A percentile compares a stretch with the other conserved stretches of the same genome.
Evolutionary conservation across 768 basidiomycete genomes (phyloP).

Genomic region (Xerocomus brunneocitrinus): DNA sequence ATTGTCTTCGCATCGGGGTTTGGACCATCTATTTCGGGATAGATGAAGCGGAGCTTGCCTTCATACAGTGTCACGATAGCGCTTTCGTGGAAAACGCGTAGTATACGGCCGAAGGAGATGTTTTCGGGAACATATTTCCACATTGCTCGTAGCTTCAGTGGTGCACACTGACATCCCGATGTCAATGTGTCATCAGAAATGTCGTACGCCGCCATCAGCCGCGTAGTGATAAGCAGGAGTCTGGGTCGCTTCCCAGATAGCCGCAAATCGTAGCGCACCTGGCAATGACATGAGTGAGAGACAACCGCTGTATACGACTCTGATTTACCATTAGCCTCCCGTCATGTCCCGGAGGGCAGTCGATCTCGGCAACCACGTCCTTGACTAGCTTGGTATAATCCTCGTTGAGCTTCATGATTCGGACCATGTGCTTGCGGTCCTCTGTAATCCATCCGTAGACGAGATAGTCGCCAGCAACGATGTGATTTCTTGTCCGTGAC

Average conservation of each 20-base stretch:
- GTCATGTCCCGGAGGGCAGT: conserved; percentile 25
- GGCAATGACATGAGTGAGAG: not conserved
- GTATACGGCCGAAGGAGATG: conserved; percentile 26
- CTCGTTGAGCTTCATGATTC: conserved; percentile 28
- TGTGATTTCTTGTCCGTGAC: conserved; percentile 22
- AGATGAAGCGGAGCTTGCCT: conserved; percentile 23
- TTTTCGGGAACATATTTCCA: conserved; percentile 21
- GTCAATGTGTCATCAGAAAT: conserved; percentile 19
- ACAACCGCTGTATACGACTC: not conserved
- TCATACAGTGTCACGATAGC: conserved; percentile 25
- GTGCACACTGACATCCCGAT: conserved; percentile 5
- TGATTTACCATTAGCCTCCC: conserved; percentile 24
- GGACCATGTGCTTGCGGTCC: conserved; percentile 26
- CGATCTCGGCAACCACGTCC: conserved; percentile 24
- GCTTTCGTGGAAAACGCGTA: conserved; percentile 25
- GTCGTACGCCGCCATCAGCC: conserved; percentile 28
- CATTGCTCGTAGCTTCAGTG: conserved; percentile 7
- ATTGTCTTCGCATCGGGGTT: conserved; percentile 12
- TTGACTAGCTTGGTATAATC: conserved; percentile 19
- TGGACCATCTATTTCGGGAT: conserved; percentile 21
- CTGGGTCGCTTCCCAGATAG: conserved; percentile 23
- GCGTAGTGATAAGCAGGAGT: conserved; percentile 23
- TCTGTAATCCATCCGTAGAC: conserved; percentile 29
- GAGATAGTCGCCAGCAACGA: conserved; percentile 22
- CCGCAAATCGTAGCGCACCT: conserved; percentile 30